Evolutionary conservation across 768 basidiomycete genomes (phyloP).

Genomic region (Collybia nuda): DNA sequence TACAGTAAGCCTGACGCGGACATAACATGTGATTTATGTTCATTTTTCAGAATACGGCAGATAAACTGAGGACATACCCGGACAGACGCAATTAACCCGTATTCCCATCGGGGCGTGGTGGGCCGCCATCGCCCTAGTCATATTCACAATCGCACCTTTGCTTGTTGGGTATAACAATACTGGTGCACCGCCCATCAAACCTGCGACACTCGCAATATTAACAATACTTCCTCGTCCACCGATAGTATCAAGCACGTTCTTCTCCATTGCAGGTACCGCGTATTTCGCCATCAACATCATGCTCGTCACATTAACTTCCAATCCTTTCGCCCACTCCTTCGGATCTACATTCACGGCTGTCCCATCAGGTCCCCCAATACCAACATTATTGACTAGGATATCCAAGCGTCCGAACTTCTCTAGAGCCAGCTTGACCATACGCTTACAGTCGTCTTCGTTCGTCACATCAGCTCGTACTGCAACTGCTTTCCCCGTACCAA

Average conservation of each 20-base stretch:
- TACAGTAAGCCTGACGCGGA: conserved; percentile 33
- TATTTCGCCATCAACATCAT: conserved; percentile 45
- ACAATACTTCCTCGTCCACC: conserved; percentile 38
- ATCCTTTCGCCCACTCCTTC: conserved; percentile 30
- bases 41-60: background rate
- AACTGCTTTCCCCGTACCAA: conserved; percentile 30
- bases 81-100: conserved; percentile 40
- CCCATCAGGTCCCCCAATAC: conserved; percentile 35
- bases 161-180: conserved; percentile 41
- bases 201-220: conserved; percentile 39
- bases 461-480: conserved; percentile 36
- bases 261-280: conserved; percentile 43
- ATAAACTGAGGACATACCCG: conserved; percentile 24
- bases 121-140: conserved; percentile 44
- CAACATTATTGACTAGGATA: conserved; percentile 43
- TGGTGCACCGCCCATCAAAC: conserved; percentile 36
- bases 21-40: conserved; percentile 1
- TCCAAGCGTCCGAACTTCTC: conserved; percentile 37
- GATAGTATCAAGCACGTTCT: conserved; percentile 24
- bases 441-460: conserved; percentile 30
- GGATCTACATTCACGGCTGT: conserved; percentile 38
- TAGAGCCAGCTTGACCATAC: conserved; percentile 31
- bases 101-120: conserved; percentile 40
- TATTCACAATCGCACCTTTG: conserved; percentile 42
- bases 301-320: conserved; percentile 39